Conservation (phyloP, 495 filamentous ascomycete genomes). For the Antarctomyces pellizariae region DNA sequence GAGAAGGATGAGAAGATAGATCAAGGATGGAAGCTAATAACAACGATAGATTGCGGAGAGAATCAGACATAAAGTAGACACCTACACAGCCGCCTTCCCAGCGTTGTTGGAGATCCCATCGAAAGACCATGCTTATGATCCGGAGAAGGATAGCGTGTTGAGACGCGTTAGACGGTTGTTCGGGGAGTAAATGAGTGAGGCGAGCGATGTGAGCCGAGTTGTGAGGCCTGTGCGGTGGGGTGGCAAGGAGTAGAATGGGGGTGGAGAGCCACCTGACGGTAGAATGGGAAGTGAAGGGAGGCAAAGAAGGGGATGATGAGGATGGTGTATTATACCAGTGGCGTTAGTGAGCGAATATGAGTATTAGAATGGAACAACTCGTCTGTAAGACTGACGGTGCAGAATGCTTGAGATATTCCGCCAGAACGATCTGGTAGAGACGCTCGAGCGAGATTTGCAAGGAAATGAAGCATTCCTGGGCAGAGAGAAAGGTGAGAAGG, state of each 20-base stretch:
- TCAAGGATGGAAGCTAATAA: constrained; percentile 1
- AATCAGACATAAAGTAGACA: constrained; percentile 63
- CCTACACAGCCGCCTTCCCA: constrained; percentile 52
- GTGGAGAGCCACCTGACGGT: background rate
- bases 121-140: constrained; percentile 98
- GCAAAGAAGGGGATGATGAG: background rate
- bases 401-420: too few species aligned
- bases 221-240: background rate
- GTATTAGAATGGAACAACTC: too few species aligned
- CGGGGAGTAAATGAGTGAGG: constrained; percentile 42
- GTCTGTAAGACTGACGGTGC: too few species aligned
- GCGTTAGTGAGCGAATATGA: background rate
- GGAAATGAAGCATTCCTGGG: too few species aligned
- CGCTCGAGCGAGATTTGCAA: too few species aligned
- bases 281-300: background rate
- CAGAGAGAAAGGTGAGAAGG: too few species aligned
- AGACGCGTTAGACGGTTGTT: constrained; percentile 76
- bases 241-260: constrained; percentile 1
- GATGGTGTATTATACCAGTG: background rate
- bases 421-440: too few species aligned
- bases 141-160: constrained; percentile 95
- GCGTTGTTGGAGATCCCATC: constrained; percentile 82
- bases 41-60: constrained; percentile 57
- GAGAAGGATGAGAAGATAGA: background rate
- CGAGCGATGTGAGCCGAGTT: background rate